Conservation (phyloP, 306 rosid genomes). For the Dalbergia cochinchinensis region DNA sequence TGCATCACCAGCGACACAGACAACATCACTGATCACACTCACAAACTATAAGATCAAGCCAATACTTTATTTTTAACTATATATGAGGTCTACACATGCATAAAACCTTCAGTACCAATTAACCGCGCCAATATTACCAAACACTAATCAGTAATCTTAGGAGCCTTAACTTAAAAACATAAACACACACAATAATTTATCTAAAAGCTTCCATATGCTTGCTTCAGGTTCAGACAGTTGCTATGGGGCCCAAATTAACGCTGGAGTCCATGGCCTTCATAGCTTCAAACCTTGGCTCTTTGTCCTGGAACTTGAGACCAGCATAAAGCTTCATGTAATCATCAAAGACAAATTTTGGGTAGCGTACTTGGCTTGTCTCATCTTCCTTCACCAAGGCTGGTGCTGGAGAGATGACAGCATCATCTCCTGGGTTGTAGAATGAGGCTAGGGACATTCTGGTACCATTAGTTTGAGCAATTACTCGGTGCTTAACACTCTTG, state of each 20-base stretch:
- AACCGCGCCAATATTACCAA: too few relatives aligned
- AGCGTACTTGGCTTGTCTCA: constrained; percentile 52
- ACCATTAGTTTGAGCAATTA: constrained; percentile 76
- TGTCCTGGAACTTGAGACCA: constrained; percentile 90
- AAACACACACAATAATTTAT: too few relatives aligned
- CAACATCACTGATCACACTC: too few relatives aligned
- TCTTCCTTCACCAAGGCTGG: constrained; percentile 68
- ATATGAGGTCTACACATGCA: too few relatives aligned
- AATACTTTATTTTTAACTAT: too few relatives aligned
- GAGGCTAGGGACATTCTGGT: constrained; percentile 94
- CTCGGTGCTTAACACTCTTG: constrained; percentile 90
- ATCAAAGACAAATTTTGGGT: constrained; percentile 92
- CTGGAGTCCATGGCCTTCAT: constrained; percentile 73
- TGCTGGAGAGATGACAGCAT: constrained; percentile 88
- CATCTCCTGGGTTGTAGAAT: constrained; percentile 91
- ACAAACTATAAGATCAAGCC: too few relatives aligned
- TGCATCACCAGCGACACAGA: too few relatives aligned
- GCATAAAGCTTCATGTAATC: constrained; percentile 96
- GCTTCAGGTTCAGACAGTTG: constrained; percentile 53
- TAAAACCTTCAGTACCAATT: too few relatives aligned
- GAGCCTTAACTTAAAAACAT: too few relatives aligned
- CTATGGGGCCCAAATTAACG: constrained; percentile 57
- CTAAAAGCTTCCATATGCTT: neutral
- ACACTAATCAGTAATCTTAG: too few relatives aligned
- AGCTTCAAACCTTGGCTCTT: constrained; percentile 95